These are phyloP conservation scores for Tulasnella calospora DNA, from an alignment of 768 basidiomycete genomes.

Conservation along the genomic window DNA sequence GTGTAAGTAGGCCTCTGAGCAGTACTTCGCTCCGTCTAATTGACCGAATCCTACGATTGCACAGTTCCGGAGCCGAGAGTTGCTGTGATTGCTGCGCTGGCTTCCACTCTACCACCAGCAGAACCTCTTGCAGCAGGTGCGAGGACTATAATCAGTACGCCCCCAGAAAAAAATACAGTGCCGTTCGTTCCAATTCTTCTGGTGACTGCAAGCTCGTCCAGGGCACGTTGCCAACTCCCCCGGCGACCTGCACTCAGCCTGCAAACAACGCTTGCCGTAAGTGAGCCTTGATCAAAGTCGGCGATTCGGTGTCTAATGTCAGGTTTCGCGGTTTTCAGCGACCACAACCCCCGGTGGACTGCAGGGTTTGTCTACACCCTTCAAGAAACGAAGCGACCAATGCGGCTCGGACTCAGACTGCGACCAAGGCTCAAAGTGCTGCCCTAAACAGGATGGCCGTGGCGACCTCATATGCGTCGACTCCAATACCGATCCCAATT, in stretches of 20 bases:
- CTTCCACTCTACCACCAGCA: not conserved
- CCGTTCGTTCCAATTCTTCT: not conserved
- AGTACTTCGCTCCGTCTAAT: too few relatives aligned
- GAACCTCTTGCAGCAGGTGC: not conserved
- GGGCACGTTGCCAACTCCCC: too few relatives aligned
- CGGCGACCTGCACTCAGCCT: not conserved
- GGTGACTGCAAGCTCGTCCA: not conserved
- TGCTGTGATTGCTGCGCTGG: not conserved
- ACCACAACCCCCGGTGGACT: not conserved
- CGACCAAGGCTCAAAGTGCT: not conserved
- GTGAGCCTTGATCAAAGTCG: not conserved
- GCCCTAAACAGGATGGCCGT: not conserved
- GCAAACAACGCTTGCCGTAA: not conserved
- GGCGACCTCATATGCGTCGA: conserved; percentile 22
- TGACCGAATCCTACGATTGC: not conserved
- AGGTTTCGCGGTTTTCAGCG: not conserved
- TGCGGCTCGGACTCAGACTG: too few relatives aligned
- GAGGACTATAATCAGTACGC: not conserved
- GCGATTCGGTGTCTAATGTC: not conserved
- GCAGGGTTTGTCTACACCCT: not conserved
- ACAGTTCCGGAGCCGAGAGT: not conserved
- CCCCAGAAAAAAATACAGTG: not conserved
- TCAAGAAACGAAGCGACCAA: conserved; percentile 3
- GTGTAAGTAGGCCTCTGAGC: not conserved
- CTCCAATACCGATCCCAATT: conserved; percentile 5